Conservation (phyloP, 2,329 filamentous ascomycete species). For the Xylaria sp. region DNA sequence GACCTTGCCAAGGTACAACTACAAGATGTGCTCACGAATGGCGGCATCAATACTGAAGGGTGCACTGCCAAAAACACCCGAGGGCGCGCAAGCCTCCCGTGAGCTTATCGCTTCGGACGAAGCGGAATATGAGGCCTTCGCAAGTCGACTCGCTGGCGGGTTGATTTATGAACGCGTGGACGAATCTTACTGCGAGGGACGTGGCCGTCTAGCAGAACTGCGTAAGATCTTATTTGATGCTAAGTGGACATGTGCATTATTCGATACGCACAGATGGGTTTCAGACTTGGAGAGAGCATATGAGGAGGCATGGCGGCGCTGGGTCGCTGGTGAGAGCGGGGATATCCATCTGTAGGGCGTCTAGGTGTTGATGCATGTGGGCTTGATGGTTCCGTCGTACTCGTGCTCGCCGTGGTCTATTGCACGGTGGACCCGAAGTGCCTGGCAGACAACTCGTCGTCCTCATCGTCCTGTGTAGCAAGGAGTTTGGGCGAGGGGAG, state of each 20-base stretch:
- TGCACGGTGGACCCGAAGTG: not conserved
- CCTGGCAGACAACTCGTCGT: not conserved
- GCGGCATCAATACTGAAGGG: slow-evolving; percentile 90
- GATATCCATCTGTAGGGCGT: slow-evolving; percentile 70
- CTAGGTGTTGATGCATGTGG: not conserved
- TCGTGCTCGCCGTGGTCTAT: not conserved
- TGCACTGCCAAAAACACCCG: slow-evolving; percentile 67
- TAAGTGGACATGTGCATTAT: slow-evolving; percentile 81
- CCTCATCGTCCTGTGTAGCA: not conserved
- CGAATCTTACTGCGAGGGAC: slow-evolving; percentile 46
- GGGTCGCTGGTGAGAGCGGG: slow-evolving; percentile 80
- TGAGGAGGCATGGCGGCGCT: slow-evolving; percentile 78
- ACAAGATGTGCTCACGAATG: slow-evolving; percentile 99
- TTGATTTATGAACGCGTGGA: slow-evolving; percentile 52
- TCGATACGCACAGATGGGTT: slow-evolving; percentile 90
- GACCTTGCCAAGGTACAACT: slow-evolving; percentile 83
- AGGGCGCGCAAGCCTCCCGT: slow-evolving; percentile 60
- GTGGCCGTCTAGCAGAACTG: slow-evolving; percentile 70
- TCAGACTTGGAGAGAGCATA: slow-evolving; percentile 83
- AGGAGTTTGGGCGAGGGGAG: not conserved
- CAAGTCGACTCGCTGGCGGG: slow-evolving; percentile 59
- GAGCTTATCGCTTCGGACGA: slow-evolving; percentile 78
- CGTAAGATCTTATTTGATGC: slow-evolving; percentile 76
- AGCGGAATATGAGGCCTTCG: slow-evolving; percentile 75
- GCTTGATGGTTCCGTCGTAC: slow-evolving; percentile 2